These are phyloP conservation scores for Phialophora chinensis DNA, from an alignment of 2,329 filamentous ascomycete species.

Conservation along the genomic window DNA sequence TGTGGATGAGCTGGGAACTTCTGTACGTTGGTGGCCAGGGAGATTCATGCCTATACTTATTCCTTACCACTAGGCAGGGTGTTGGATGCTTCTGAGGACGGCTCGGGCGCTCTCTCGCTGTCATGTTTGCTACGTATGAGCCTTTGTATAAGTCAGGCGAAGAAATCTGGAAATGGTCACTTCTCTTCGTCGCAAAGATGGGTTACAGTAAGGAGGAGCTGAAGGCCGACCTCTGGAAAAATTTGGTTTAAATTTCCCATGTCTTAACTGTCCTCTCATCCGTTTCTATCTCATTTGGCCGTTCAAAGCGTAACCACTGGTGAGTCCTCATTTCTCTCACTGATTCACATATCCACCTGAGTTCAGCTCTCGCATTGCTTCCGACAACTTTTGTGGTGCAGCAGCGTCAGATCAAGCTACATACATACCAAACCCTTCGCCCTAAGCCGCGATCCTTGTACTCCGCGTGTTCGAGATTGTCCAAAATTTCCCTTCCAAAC, in stretches of 20 bases:
- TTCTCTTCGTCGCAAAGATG: not conserved
- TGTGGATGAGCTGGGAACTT: not conserved
- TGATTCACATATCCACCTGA: not conserved
- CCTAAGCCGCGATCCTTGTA: not conserved
- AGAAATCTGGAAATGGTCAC: not conserved
- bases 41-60: too few relatives aligned
- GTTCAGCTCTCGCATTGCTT: not conserved
- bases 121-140: not conserved
- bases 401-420: not conserved
- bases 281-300: not conserved
- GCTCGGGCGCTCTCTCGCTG: not conserved
- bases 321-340: not conserved
- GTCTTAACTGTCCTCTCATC: not conserved
- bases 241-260: not conserved
- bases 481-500: conserved; percentile 14
- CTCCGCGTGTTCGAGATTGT: conserved; percentile 3
- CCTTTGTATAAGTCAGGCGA: not conserved
- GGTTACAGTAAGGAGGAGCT: not conserved
- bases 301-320: not conserved
- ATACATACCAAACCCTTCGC: not conserved
- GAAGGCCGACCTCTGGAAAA: not conserved
- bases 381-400: not conserved
- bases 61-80: not conserved
- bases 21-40: too few relatives aligned
- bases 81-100: not conserved